Evolutionary conservation across 1,139 yeast genomes (phyloP).

Genomic region (Hansenula sp.): DNA sequence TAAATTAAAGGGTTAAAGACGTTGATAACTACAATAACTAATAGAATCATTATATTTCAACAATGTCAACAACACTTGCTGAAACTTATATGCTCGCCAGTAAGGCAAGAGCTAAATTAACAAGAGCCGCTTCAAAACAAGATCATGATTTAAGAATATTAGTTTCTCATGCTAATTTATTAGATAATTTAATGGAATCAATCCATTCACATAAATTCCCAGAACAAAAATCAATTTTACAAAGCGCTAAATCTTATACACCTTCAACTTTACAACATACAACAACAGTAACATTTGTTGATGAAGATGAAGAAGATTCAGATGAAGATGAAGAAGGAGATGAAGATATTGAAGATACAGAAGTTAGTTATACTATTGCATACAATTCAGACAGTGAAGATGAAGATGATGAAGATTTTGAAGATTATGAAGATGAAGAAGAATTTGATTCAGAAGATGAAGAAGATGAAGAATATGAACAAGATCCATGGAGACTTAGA

Average conservation of each 20-base stretch:
- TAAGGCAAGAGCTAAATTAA: constrained; percentile 62
- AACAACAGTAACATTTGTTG: constrained; percentile 15
- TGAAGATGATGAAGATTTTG: constrained; percentile 3
- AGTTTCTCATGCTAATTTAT: constrained; percentile 73
- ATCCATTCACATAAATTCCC: constrained; percentile 6
- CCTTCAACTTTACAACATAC: neutral
- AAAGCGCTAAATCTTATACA: neutral
- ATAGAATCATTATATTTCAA: neutral
- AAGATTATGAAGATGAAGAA: constrained; percentile 4
- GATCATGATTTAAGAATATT: constrained; percentile 58
- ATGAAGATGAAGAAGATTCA: constrained; percentile 20
- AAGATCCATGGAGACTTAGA: neutral
- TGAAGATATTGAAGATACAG: neutral
- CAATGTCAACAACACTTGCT: constrained; percentile 37
- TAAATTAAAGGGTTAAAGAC: too few relatives aligned
- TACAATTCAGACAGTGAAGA: constrained; percentile 1
- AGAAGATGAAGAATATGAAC: neutral
- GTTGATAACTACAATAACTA: too few relatives aligned
- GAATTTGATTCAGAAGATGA: constrained; percentile 4
- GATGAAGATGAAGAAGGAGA: constrained; percentile 4
- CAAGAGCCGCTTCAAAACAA: constrained; percentile 58
- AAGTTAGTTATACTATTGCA: neutral
- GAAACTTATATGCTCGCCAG: constrained; percentile 65
- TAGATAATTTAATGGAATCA: constrained; percentile 61
- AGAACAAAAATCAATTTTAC: neutral